Evolutionary conservation across 805 yeast genomes (phyloP).

Genomic region (Candida vartiovaarae): DNA sequence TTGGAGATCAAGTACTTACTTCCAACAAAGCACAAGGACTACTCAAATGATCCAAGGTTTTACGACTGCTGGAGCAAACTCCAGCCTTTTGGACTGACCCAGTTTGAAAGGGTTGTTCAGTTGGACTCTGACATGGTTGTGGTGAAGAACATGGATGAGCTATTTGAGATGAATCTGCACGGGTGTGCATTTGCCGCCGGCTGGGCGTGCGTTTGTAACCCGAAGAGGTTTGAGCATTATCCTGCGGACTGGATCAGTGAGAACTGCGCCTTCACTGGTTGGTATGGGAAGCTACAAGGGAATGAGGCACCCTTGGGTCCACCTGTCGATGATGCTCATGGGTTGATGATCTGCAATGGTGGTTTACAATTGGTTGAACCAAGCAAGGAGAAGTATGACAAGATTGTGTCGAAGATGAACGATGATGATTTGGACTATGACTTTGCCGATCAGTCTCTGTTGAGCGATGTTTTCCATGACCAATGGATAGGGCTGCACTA

Average conservation of each 20-base stretch:
- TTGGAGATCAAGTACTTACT: constrained; percentile 34
- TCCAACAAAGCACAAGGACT: constrained; percentile 38
- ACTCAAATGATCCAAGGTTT: constrained; percentile 45
- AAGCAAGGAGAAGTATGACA: constrained; percentile 26
- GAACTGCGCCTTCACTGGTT: constrained; percentile 45
- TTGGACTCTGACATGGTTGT: constrained; percentile 58
- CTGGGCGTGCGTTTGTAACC: constrained; percentile 60
- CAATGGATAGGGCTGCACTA: constrained; percentile 47
- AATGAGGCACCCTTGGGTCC: constrained; percentile 33
- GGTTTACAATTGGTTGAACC: constrained; percentile 50
- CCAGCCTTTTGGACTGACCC: constrained; percentile 43
- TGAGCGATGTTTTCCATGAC: constrained; percentile 45
- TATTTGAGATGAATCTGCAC: constrained; percentile 40
- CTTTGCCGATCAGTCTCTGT: constrained; percentile 52
- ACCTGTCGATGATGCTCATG: constrained; percentile 27
- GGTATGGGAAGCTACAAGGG: constrained; percentile 20
- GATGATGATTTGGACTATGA: constrained; percentile 34
- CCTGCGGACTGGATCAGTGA: constrained; percentile 45
- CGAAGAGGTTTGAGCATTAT: constrained; percentile 42
- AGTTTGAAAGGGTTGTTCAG: constrained; percentile 47
- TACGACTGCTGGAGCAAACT: constrained; percentile 58
- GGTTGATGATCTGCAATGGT: constrained; percentile 47
- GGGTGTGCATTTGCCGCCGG: constrained; percentile 44
- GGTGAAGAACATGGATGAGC: constrained; percentile 49
- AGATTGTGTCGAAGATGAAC: constrained; percentile 35